Evolutionary conservation across 2,329 filamentous ascomycete genomes (phyloP), one percentile per base, ranked within the genome.

Genomic region (Hymenoscyphus albidus): DNA sequence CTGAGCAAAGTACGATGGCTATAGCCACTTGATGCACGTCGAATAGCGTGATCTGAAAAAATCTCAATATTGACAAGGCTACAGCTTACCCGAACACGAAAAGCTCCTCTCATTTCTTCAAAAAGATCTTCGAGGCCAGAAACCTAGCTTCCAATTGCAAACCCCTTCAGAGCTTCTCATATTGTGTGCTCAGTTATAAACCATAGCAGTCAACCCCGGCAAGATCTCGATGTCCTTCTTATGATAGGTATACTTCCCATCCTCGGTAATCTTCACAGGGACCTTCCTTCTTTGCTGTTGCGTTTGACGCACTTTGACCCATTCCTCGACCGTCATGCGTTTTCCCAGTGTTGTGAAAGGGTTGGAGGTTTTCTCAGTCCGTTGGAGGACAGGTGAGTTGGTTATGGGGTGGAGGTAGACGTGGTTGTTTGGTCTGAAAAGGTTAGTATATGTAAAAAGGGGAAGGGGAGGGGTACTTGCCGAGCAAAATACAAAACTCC

Each of bases 401-500:
- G 68, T 61, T 62, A 76, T 76, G 0, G 75, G 74, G 27, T 70
- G 64, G 54, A 74, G 54, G 5, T 71, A 61, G 1, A 66, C 67
- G 31, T 73, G 66, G 42, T 72, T 71, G 32, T 73, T 66, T 10
- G 73, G 72, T 16, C 72, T 27, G 44, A 22, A 51, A 12, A 9
- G 10, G 5, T 51, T 51, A 51, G 44, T 51, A 22, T 12, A n/a
- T 22, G n/a, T 22, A 12, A 16, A 12, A 13, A 51, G 7, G 2
- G 44, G 44, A 51, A 18, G n/a, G 44, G 7, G 9, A 12, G 18
- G 44, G 18, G 18, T 7, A 51, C 9, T 22, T 27, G 22, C 44
- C 44, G 44, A 70, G 80, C 81, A 72, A 82, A 81, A 61, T 81
- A 82, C 57, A 82, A 66, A 9, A 82, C 70, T 0, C 81, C 80